Percentiles rank a stretch among this genome's conserved stretches.
phyloP scores from a whole-genome alignment of 108 stramenopile genomes.

The Cyclotella cryptica region DNA sequence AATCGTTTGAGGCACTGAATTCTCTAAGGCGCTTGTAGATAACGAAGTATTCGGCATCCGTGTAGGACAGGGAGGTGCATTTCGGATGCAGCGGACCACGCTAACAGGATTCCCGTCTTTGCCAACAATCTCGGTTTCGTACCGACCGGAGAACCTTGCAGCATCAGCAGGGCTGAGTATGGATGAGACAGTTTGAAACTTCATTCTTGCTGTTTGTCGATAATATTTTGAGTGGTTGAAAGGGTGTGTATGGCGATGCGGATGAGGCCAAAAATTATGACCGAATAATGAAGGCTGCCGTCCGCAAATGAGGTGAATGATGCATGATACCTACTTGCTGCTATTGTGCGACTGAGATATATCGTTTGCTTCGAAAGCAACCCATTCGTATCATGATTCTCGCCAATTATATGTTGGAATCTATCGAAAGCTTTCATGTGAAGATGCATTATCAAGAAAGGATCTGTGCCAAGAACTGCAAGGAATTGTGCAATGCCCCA shows the following conservation, averaged over 20 bases:
- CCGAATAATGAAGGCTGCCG: not conserved
- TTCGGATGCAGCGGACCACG: constrained; percentile 5
- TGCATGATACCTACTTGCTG: too few species aligned
- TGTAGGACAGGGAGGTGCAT: not conserved
- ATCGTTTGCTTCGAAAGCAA: not conserved
- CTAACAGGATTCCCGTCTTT: constrained; percentile 19
- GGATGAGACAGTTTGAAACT: constrained; percentile 12
- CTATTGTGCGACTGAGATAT: not conserved
- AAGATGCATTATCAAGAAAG: not conserved
- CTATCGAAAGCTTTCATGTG: constrained; percentile 9
- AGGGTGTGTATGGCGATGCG: not conserved
- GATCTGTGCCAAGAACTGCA: not conserved
- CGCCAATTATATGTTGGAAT: not conserved
- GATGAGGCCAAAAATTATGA: constrained; percentile 8
- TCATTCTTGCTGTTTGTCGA: not conserved
- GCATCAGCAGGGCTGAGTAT: constrained; percentile 28
- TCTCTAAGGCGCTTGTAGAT: too few species aligned
- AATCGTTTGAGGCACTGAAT: too few species aligned
- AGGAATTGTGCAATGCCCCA: not conserved
- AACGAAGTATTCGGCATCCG: too few species aligned
- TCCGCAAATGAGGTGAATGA: not conserved
- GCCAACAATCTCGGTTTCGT: constrained; percentile 19
- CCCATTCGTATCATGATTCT: not conserved
- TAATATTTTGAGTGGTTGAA: not conserved
- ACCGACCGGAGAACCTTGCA: constrained; percentile 25